Percentiles rank a stretch among this genome's conserved stretches.
Evolutionary conservation across 1,284 basidiomycete genomes (phyloP).

Genomic region (Inonotus hispidus): DNA sequence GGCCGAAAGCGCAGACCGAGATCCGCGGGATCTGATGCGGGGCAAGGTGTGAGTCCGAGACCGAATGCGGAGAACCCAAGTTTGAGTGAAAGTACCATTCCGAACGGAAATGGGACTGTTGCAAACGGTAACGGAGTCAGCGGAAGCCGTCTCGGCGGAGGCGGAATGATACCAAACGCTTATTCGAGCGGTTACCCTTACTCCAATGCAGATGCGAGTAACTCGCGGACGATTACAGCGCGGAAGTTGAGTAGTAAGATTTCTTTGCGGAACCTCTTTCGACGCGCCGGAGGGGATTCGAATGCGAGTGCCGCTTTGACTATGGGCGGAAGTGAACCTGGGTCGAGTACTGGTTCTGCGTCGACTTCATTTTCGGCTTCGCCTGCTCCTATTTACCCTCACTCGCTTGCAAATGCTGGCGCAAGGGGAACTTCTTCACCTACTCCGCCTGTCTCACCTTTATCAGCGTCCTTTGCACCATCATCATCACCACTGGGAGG

Average conservation of each 20-base stretch:
- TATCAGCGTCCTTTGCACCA: slow-evolving; percentile 3
- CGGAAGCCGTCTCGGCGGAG: background rate
- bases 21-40: slow-evolving; percentile 15
- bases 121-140: background rate
- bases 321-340: slow-evolving; percentile 2
- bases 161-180: background rate
- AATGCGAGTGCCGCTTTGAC: background rate
- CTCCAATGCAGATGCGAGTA: background rate
- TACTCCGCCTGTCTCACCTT: slow-evolving; percentile 9
- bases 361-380: slow-evolving; percentile 9
- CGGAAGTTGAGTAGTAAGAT: slow-evolving; percentile 18
- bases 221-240: background rate
- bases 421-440: background rate
- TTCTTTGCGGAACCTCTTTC: slow-evolving; percentile 15
- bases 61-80: background rate
- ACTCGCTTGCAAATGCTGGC: background rate
- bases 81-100: background rate
- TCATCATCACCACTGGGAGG: background rate
- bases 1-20: slow-evolving; percentile 10
- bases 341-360: background rate
- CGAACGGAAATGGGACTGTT: background rate
- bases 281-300: background rate
- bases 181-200: background rate
- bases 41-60: background rate
- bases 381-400: slow-evolving; percentile 3